phyloP scores from a whole-genome alignment of 495 filamentous ascomycete genomes.

The Talaromyces adpressus region DNA sequence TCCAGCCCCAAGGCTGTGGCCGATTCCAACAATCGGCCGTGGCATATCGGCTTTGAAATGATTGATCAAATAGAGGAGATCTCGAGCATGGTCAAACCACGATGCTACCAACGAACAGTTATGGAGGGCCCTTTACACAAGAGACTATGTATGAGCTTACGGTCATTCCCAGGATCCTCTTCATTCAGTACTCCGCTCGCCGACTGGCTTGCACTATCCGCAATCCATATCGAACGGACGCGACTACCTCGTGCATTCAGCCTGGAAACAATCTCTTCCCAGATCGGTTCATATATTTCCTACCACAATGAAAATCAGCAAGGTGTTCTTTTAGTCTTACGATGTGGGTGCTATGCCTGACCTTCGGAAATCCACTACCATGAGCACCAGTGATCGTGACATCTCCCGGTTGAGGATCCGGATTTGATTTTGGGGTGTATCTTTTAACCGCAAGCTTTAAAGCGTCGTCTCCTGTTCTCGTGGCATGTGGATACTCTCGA shows the following conservation, averaged over 20 bases:
- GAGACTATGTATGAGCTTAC: slow-evolving; percentile 13
- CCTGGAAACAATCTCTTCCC: slow-evolving; percentile 51
- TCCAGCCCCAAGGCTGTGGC: slow-evolving; percentile 65
- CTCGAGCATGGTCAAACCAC: slow-evolving; percentile 72
- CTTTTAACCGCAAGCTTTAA: slow-evolving; percentile 63
- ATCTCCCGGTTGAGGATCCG: slow-evolving; percentile 48
- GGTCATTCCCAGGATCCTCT: slow-evolving; percentile 58
- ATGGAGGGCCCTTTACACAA: too few relatives aligned
- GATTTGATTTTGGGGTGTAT: slow-evolving; percentile 57
- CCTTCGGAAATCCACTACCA: slow-evolving; percentile 72
- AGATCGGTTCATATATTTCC: slow-evolving; percentile 76
- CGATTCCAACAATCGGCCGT: slow-evolving; percentile 60
- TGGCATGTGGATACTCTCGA: slow-evolving; percentile 53
- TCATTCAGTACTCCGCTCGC: slow-evolving; percentile 66
- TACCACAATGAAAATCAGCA: slow-evolving; percentile 16
- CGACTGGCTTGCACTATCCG: slow-evolving; percentile 62
- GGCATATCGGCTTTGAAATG: slow-evolving; percentile 65
- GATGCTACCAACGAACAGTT: slow-evolving; percentile 12
- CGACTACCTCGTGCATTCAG: slow-evolving; percentile 28
- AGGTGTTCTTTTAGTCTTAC: too few relatives aligned
- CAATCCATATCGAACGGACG: slow-evolving; percentile 69
- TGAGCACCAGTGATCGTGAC: slow-evolving; percentile 67
- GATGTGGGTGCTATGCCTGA: slow-evolving; percentile 11
- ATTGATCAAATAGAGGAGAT: slow-evolving; percentile 72
- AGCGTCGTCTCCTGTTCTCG: slow-evolving; percentile 43